Conservation (phyloP, 306 rosid species). For the Luffa aegyptiaca region DNA sequence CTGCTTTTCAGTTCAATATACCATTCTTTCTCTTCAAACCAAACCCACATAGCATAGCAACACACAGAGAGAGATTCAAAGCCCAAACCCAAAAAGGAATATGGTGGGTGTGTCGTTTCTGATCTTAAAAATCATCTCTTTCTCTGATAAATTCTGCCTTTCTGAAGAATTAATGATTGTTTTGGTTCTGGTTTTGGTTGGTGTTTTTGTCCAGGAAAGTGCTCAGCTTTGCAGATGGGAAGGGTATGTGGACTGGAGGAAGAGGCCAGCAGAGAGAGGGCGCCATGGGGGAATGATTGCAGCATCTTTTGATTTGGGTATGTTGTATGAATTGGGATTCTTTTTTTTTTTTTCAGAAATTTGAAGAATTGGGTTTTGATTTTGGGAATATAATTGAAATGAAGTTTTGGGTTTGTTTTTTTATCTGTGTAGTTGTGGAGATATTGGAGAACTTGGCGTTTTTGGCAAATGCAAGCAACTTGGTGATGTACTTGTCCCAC, state of each 20-base stretch:
- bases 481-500: slow-evolving; percentile 51
- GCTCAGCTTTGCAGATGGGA: slow-evolving; percentile 45
- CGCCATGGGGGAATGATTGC: slow-evolving; percentile 94
- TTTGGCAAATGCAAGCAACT: slow-evolving; percentile 87
- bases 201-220: slow-evolving; percentile 47
- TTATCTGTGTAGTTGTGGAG: slow-evolving; percentile 45
- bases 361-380: neutral
- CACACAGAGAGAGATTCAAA: neutral
- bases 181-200: neutral
- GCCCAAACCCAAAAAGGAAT: slow-evolving; percentile 19
- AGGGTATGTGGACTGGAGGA: slow-evolving; percentile 86
- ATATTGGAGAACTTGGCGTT: slow-evolving; percentile 81
- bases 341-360: neutral
- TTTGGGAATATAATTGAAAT: neutral
- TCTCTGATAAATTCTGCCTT: neutral
- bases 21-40: neutral
- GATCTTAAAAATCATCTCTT: neutral
- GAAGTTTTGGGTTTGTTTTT: neutral
- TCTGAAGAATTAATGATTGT: neutral
- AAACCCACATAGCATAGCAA: neutral
- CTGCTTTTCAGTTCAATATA: slow-evolving; percentile 14
- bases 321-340: neutral
- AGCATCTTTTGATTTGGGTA: slow-evolving; percentile 73
- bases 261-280: slow-evolving; percentile 47
- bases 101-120: slow-evolving; percentile 27